Evolutionary conservation across 768 basidiomycete genomes (phyloP), one percentile per base, ranked within the genome.

Genomic region (Xerocomellus dryophilus): DNA sequence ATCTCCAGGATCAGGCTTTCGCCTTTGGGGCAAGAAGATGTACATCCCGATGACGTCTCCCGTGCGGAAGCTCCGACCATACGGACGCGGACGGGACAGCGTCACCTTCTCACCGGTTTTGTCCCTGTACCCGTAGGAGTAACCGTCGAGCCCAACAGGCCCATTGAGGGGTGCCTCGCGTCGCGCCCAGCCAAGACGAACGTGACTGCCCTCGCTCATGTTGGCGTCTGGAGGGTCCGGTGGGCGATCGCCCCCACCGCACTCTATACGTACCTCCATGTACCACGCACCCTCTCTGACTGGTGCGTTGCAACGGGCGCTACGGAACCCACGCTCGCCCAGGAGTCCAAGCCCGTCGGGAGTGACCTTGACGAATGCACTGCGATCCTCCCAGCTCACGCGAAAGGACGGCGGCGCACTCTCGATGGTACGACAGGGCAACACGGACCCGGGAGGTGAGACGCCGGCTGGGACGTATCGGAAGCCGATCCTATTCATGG

Each of bases 1-100:
- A 64, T 95, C 90, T 36, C 81, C 76, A 42, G 73, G 72, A 61
- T 81, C 71, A 15, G 86, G 77, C 61, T 78, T 67, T 31, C 83
- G 80, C 31, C 79, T 78, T 0, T 81, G 77, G 4, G 97, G 96
- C 7, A 98, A 82, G 36, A 82, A 88, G 47, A 99, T 91, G 68
- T 95, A 90, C 82, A 98, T 86, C 21, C 97, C 97, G 43, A 98
- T 74, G 18, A 94, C 86, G 71, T 98, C 93, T 7, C 93, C 93
- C 1, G 92, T 80, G 49, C 76, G 77, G 66, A 90, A 96, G 0
- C 82, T 60, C 32, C 74, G 71, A 5, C 90, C 92, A 63, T 97
- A 98, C 8, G 86, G 78, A 43, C 83, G 81, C 12, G 87, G 87
- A 42, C 90, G 81, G 1, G 94, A 91, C 10, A 94, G 73, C 2